These are phyloP conservation scores for Calonectria naviculata DNA, from an alignment of 2,329 filamentous ascomycete genomes.

Conservation along the genomic window DNA sequence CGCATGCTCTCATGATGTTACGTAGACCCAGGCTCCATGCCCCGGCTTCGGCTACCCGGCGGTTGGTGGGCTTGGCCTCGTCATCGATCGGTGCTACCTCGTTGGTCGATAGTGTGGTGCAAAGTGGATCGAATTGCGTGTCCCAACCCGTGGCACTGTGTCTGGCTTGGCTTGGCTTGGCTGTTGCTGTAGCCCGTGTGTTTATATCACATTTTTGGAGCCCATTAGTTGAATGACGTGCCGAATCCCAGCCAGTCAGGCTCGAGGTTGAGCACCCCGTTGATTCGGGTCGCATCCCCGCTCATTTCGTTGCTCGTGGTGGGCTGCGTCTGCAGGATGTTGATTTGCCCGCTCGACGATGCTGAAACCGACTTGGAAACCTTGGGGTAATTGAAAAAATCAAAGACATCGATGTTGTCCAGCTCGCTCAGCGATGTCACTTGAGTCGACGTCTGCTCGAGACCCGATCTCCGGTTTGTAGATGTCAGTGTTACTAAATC, in stretches of 20 bases:
- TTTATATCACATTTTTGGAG: too few relatives aligned
- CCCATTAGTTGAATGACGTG: slow-evolving; percentile 9
- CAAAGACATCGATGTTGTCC: slow-evolving; percentile 57
- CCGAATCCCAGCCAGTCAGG: slow-evolving; percentile 45
- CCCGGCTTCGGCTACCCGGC: slow-evolving; percentile 1
- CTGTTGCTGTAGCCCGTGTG: background rate
- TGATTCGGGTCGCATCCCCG: slow-evolving; percentile 32
- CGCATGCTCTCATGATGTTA: slow-evolving; percentile 17
- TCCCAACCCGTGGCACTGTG: background rate
- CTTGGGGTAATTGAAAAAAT: slow-evolving; percentile 58
- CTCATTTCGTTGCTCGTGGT: slow-evolving; percentile 29
- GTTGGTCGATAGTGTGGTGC: slow-evolving; percentile 8
- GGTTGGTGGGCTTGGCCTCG: slow-evolving; percentile 15
- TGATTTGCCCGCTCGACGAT: slow-evolving; percentile 35
- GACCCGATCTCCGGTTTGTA: slow-evolving; percentile 47
- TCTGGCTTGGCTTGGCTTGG: background rate
- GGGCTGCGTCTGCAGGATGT: slow-evolving; percentile 36
- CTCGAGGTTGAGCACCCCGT: slow-evolving; percentile 43
- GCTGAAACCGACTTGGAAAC: slow-evolving; percentile 35
- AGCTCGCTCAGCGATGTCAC: slow-evolving; percentile 52
- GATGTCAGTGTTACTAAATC: slow-evolving; percentile 51
- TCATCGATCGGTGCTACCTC: slow-evolving; percentile 1
- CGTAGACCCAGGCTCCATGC: slow-evolving; percentile 5
- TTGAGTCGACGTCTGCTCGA: slow-evolving; percentile 53
- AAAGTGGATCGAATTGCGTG: slow-evolving; percentile 19